Evolutionary conservation across 2,329 filamentous ascomycete genomes (phyloP).

Genomic region (Botrytis byssoidea): DNA sequence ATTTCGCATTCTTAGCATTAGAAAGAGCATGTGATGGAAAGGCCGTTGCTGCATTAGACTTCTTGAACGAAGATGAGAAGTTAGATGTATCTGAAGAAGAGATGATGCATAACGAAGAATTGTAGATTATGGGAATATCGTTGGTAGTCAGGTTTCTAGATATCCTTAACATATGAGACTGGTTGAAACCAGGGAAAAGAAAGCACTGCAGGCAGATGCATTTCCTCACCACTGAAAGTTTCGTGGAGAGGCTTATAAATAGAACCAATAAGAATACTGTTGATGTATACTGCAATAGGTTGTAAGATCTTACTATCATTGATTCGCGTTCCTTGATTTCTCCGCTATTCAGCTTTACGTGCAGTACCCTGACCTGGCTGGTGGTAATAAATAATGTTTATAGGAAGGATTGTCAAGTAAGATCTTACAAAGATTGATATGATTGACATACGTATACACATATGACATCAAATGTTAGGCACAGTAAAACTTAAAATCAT

Average conservation of each 20-base stretch:
- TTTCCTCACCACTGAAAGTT: too few species aligned
- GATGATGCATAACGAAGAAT: conserved; percentile 27
- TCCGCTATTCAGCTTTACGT: neutral
- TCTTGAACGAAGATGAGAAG: conserved; percentile 44
- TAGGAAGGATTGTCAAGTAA: neutral
- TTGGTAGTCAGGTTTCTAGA: neutral
- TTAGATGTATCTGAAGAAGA: conserved; percentile 5
- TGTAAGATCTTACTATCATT: neutral
- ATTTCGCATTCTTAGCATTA: conserved; percentile 82
- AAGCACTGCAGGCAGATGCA: neutral
- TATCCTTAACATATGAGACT: neutral
- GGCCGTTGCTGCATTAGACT: conserved; percentile 57
- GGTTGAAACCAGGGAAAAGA: neutral
- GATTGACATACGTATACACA: neutral
- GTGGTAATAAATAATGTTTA: neutral
- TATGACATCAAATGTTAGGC: neutral
- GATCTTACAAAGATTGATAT: neutral
- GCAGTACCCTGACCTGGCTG: neutral
- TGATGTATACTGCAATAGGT: neutral
- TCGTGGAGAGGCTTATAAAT: neutral
- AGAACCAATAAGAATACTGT: neutral
- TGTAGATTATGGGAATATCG: conserved; percentile 23
- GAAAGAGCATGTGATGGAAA: conserved; percentile 74
- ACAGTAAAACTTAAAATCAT: neutral
- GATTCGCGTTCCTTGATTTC: neutral